Conservation (phyloP, 2,329 filamentous ascomycete genomes). For the Microascus cirrosus region DNA sequence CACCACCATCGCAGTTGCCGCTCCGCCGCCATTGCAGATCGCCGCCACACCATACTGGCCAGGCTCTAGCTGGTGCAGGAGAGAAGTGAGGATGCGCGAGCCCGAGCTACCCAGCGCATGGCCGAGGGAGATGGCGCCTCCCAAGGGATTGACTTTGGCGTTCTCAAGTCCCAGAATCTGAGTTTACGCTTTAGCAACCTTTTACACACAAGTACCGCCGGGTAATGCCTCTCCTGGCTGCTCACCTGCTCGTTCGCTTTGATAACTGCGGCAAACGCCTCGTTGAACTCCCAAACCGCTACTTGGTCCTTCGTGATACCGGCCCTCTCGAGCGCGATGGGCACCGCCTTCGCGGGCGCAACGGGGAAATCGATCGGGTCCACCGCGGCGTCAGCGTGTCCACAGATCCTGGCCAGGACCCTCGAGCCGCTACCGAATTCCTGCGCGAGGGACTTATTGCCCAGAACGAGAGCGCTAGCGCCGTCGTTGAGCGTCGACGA, state of each 20-base stretch:
- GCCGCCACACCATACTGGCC: conserved; percentile 92
- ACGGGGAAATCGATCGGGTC: conserved; percentile 91
- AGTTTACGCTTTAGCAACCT: background rate
- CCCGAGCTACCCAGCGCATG: conserved; percentile 92
- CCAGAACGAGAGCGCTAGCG: conserved; percentile 78
- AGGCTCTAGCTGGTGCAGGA: conserved; percentile 82
- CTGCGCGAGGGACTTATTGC: conserved; percentile 67
- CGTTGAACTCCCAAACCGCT: conserved; percentile 95
- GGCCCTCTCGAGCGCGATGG: conserved; percentile 76
- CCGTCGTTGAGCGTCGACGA: conserved; percentile 92
- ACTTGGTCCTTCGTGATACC: conserved; percentile 89
- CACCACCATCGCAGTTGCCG: conserved; percentile 82
- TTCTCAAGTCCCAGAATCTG: conserved; percentile 70
- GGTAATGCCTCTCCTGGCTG: background rate
- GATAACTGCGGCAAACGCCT: conserved; percentile 92
- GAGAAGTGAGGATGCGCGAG: conserved; percentile 77
- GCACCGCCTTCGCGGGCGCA: conserved; percentile 84
- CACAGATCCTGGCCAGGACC: conserved; percentile 77
- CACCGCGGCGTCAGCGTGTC: conserved; percentile 80
- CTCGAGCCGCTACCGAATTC: conserved; percentile 68
- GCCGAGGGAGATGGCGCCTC: conserved; percentile 83
- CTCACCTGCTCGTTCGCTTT: conserved; percentile 80
- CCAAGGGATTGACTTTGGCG: conserved; percentile 75
- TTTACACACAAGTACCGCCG: background rate
- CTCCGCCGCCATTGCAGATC: conserved; percentile 94